Evolutionary conservation across 106 monocot genomes (phyloP), one percentile per base, ranked within the genome.

Genomic region (Amphibolis antarctica): DNA sequence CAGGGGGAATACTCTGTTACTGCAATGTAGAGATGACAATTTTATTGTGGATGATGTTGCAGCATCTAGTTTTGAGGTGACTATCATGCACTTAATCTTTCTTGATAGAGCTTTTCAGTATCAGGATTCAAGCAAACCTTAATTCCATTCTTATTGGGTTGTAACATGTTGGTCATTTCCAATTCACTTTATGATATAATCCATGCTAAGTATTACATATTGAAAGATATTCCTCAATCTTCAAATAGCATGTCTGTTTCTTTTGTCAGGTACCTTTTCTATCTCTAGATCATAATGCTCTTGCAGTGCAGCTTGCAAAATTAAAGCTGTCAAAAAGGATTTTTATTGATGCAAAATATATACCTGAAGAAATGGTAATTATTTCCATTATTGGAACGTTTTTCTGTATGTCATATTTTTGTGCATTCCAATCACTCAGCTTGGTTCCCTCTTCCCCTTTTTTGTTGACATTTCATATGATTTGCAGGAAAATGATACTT

Each of bases 251-350:
- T 36, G 7, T 36, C 36, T 36, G 36, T 56, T 7, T 56, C 26
- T 43, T 36, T 11, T 62, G 36, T 72, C 64, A 96, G 96, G 82
- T 86, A 30, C 84, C 96, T 53, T 82, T 80, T 63, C 90, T 96
- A 45, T 84, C 86, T 60, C 56, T 84, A 70, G 84, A 96, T 84
- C 74, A 90, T 44, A 52, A 87, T 71, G 81, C 84, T 47, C 76
- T 96, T 55, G 75, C 73, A 67, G 64, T 66, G 31, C 86, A 90
- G 29, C 71, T 96, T 42, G 81, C 84, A 77, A 96, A 76, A 68
- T 25, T 96, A 22, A 82, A 77, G 54, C 63, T 70, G 46, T 86
- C 83, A 22, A 55, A 82, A 48, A 84, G 86, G 76, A 86, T 96
- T 42, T 96, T 90, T 62, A 76, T 96, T 65, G 90, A 96, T 76